phyloP scores from a whole-genome alignment of 305 asterid genomes.

The Fraxinus velutina region DNA sequence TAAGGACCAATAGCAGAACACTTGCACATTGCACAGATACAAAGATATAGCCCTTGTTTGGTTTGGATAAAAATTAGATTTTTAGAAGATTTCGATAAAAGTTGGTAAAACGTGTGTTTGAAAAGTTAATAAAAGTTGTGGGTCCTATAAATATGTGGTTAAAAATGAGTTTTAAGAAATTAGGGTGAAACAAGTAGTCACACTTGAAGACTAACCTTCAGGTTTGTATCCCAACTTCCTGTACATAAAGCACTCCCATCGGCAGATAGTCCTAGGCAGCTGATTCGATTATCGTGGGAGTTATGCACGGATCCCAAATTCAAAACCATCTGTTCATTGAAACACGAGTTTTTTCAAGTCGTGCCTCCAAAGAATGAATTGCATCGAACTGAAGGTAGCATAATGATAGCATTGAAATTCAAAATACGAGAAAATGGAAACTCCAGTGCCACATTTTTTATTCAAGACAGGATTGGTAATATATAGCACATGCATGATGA shows the following conservation, averaged over 20 bases:
- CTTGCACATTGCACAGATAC: neutral
- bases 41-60: neutral
- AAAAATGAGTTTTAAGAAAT: neutral
- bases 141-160: neutral
- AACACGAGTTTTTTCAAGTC: constrained; percentile 1
- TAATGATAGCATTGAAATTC: neutral
- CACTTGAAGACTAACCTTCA: constrained; percentile 56
- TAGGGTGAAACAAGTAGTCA: neutral
- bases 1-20: neutral
- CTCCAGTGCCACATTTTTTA: neutral
- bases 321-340: constrained; percentile 62
- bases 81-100: neutral
- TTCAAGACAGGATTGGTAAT: neutral
- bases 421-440: neutral
- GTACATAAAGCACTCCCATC: constrained; percentile 98
- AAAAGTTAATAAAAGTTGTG: too few relatives aligned
- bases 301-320: constrained; percentile 84
- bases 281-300: constrained; percentile 74
- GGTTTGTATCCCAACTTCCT: constrained; percentile 92
- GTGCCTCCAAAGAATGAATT: neutral
- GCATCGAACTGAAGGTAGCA: neutral
- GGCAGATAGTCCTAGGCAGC: constrained; percentile 86
- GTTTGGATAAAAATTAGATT: neutral
- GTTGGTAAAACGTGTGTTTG: neutral
- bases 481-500: neutral